These are phyloP conservation scores for Leishmania lainsoni DNA, from an alignment of 208 protist species.

Conservation along the genomic window DNA sequence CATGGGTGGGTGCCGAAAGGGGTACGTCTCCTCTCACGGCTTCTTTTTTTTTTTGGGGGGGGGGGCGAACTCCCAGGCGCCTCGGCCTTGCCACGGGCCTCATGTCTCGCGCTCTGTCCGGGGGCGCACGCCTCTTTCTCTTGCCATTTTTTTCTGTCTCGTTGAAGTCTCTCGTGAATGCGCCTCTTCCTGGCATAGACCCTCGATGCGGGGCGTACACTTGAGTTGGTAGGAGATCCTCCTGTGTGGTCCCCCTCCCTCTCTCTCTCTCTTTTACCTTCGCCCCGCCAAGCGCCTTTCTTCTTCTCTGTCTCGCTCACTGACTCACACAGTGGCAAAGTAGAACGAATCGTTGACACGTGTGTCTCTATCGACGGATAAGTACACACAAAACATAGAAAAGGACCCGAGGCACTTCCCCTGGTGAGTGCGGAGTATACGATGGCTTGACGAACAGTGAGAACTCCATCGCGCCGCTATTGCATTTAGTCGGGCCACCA, in stretches of 20 bases:
- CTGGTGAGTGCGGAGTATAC: not conserved
- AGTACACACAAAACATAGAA: not conserved
- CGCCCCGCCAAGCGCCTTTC: not conserved
- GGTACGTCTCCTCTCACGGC: too few relatives aligned
- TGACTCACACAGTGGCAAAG: not conserved
- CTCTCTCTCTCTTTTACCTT: slow-evolving; percentile 1
- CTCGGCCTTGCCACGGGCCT: too few relatives aligned
- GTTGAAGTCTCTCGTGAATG: not conserved
- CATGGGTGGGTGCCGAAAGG: too few relatives aligned
- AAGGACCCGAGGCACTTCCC: not conserved
- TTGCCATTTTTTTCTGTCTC: not conserved
- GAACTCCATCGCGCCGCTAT: not conserved
- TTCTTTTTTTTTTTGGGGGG: too few relatives aligned
- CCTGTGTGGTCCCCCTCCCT: not conserved
- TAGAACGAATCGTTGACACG: not conserved
- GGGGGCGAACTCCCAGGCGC: too few relatives aligned
- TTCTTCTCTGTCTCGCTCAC: not conserved
- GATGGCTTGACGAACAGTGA: not conserved
- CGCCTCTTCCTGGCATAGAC: not conserved
- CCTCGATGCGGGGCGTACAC: not conserved
- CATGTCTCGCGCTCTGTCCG: too few relatives aligned
- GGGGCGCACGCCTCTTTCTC: too few relatives aligned
- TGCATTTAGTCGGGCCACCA: not conserved
- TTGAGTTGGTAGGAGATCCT: not conserved
- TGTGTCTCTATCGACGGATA: not conserved